Conservation (phyloP, 148 eudicot genomes). For the Amaranthus cruentus region DNA sequence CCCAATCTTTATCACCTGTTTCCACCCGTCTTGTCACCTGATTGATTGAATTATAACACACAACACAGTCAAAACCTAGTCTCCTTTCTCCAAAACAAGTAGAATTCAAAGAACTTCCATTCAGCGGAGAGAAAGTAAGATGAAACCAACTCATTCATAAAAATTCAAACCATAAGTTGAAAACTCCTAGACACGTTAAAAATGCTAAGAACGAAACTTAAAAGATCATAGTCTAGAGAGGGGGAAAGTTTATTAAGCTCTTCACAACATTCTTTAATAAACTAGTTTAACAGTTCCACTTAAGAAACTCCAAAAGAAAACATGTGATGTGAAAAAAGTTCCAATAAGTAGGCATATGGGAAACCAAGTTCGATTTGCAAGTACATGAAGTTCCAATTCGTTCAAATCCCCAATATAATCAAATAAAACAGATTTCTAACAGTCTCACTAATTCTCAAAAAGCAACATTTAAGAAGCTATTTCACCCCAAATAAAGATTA, state of each 20-base stretch:
- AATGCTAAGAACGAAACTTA: background rate
- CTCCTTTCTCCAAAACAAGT: background rate
- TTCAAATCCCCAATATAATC: too few relatives aligned
- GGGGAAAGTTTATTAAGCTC: background rate
- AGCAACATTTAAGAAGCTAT: too few relatives aligned
- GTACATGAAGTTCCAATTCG: too few relatives aligned
- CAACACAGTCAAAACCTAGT: background rate
- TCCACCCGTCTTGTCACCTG: constrained; percentile 69
- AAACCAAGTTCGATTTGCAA: too few relatives aligned
- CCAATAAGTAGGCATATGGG: too few relatives aligned
- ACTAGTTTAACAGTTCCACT: too few relatives aligned
- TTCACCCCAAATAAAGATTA: too few relatives aligned
- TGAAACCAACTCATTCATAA: background rate
- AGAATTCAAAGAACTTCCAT: background rate
- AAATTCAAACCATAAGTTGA: background rate
- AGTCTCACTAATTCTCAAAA: too few relatives aligned
- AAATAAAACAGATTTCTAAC: too few relatives aligned
- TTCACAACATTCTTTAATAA: too few relatives aligned
- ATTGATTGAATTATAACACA: background rate
- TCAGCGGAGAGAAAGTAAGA: background rate
- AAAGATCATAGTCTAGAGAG: background rate
- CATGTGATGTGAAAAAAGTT: too few relatives aligned
- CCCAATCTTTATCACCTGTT: constrained; percentile 47
- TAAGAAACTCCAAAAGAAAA: too few relatives aligned
- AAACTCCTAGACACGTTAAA: background rate